These are phyloP conservation scores for Colletotrichum coccodes DNA, from an alignment of 2,329 filamentous ascomycete genomes.

Conservation along the genomic window DNA sequence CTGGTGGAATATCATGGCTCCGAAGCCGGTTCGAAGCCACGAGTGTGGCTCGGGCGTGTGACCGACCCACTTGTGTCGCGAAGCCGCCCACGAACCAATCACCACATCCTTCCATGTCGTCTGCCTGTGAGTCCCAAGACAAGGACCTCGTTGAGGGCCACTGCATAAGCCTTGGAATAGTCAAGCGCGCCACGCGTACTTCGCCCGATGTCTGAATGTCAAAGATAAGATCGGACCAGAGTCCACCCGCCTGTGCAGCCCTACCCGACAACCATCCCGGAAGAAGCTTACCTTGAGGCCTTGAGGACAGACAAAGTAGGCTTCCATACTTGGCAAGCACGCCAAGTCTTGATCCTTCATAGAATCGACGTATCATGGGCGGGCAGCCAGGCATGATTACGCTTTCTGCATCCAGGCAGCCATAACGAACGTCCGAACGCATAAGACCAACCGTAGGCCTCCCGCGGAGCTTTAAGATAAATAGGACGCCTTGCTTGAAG, in stretches of 20 bases:
- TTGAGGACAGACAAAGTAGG: no score
- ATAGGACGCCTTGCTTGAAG: background rate
- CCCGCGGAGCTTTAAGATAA: no score
- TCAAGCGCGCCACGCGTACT: background rate
- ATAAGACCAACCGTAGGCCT: background rate
- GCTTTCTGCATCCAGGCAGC: background rate
- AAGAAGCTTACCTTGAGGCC: background rate
- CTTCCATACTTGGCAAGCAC: background rate
- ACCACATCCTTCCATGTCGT: background rate
- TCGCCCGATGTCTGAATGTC: background rate
- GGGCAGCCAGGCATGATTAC: background rate
- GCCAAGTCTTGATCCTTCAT: background rate
- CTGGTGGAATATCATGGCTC: background rate
- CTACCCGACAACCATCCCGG: background rate
- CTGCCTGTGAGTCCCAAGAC: background rate
- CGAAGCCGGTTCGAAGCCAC: background rate
- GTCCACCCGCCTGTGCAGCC: background rate
- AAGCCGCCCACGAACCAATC: slow-evolving; percentile 15
- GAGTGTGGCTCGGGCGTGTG: background rate
- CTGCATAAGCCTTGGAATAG: background rate
- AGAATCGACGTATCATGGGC: background rate
- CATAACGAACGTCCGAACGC: background rate
- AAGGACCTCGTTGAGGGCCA: background rate
- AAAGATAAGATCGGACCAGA: slow-evolving; percentile 8
- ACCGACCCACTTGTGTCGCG: no score